Percentiles rank a stretch among this genome's conserved stretches.
Evolutionary conservation across 257 asterid species (phyloP).

Genomic region (Solanum chaucha): DNA sequence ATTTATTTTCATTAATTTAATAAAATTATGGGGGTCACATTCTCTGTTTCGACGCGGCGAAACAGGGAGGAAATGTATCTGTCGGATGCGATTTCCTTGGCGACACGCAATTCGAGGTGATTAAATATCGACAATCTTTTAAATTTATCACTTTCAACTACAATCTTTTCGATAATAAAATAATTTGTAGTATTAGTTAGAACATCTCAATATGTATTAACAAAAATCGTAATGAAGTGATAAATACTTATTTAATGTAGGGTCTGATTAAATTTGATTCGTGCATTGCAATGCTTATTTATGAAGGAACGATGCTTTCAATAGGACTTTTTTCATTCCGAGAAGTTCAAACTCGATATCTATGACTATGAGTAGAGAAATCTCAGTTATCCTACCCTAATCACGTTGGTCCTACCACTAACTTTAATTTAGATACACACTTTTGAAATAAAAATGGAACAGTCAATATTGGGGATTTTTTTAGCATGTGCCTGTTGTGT

Average conservation of each 20-base stretch:
- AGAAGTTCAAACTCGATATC: fast-evolving
- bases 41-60: background rate
- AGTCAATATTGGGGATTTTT: background rate
- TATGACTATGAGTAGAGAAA: background rate
- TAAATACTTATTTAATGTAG: too few relatives aligned
- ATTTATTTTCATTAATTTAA: background rate
- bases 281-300: too few relatives aligned
- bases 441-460: background rate
- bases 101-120: background rate
- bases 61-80: background rate
- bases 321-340: background rate
- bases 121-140: background rate
- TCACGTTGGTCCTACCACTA: background rate
- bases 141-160: background rate
- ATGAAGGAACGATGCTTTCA: background rate
- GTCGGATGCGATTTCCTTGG: background rate
- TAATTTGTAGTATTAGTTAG: background rate
- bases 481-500: background rate
- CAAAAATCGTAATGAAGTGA: background rate
- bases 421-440: background rate
- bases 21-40: background rate
- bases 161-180: background rate
- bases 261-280: background rate
- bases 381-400: background rate
- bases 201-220: background rate